A percentile compares a stretch with the other conserved stretches of the same genome.
These are phyloP conservation scores for Kalmusia sp. DNA, from an alignment of 2,329 filamentous ascomycete genomes.

Conservation along the genomic window DNA sequence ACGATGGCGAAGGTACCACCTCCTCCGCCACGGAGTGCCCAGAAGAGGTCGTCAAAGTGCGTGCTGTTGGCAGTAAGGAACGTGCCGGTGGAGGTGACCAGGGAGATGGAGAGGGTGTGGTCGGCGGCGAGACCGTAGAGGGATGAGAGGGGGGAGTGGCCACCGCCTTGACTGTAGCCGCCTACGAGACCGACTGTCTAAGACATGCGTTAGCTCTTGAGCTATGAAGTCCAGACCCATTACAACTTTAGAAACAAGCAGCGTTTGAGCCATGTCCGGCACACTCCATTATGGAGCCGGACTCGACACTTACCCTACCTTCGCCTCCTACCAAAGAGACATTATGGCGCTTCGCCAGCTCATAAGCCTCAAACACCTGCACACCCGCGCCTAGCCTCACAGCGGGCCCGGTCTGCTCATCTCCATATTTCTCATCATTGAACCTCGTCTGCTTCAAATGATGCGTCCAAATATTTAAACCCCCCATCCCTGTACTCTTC, in stretches of 20 bases:
- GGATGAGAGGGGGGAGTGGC: neutral
- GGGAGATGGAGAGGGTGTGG: neutral
- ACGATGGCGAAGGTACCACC: no score
- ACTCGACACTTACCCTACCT: no score
- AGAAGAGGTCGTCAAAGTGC: no score
- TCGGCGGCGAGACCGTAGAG: neutral
- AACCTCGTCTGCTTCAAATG: constrained; percentile 5
- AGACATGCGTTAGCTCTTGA: no score
- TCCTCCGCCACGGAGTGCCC: no score
- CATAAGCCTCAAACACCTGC: neutral
- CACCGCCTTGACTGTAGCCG: neutral
- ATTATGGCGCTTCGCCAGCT: neutral
- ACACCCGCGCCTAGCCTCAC: neutral
- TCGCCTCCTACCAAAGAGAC: neutral
- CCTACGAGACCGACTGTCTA: neutral
- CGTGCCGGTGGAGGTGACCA: no score
- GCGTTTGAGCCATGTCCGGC: no score
- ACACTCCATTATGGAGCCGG: no score
- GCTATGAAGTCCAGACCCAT: no score
- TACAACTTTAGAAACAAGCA: no score
- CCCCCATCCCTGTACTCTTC: constrained; percentile 7
- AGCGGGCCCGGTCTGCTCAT: neutral
- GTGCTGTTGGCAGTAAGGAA: no score
- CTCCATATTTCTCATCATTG: neutral
- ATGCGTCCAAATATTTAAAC: constrained; percentile 13